These are phyloP conservation scores for Podaxis rugospora DNA, from an alignment of 768 basidiomycete species.

Conservation along the genomic window DNA sequence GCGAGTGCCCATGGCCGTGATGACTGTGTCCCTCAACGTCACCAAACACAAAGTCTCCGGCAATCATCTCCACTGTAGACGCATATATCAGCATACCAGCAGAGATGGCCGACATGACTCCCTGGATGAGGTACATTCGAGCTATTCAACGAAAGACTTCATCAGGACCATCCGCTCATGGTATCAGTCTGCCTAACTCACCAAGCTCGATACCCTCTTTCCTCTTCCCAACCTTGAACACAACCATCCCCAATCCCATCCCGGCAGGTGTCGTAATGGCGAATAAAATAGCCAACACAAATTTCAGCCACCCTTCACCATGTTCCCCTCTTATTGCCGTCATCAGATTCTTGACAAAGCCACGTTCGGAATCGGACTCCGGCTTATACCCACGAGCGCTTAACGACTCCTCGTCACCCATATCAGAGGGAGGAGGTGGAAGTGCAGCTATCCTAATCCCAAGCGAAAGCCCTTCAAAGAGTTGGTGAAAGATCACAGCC, in stretches of 20 bases:
- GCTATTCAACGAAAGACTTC: constrained; percentile 21
- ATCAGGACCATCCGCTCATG: constrained; percentile 1
- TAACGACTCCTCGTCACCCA: not conserved
- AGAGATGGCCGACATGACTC: constrained; percentile 76
- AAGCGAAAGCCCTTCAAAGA: constrained; percentile 81
- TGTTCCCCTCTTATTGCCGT: constrained; percentile 2
- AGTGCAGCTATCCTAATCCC: constrained; percentile 76
- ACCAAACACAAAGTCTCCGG: constrained; percentile 80
- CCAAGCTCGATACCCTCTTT: constrained; percentile 18
- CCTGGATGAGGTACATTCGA: constrained; percentile 55
- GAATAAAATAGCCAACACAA: constrained; percentile 56
- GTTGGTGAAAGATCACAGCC: constrained; percentile 77
- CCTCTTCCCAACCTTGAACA: constrained; percentile 31
- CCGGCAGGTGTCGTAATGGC: constrained; percentile 73
- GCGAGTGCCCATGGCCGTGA: constrained; percentile 18
- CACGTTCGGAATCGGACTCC: not conserved
- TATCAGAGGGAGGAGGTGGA: constrained; percentile 29
- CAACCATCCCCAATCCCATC: constrained; percentile 53
- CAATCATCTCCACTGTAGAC: constrained; percentile 83
- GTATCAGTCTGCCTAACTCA: constrained; percentile 17
- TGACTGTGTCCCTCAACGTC: constrained; percentile 37
- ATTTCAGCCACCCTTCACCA: constrained; percentile 37
- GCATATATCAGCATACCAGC: constrained; percentile 85
- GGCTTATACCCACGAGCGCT: not conserved
- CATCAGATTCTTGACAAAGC: not conserved